These are phyloP conservation scores for Coemansia sp. DNA, from an alignment of 192 early-diverging fungal species.

Conservation along the genomic window DNA sequence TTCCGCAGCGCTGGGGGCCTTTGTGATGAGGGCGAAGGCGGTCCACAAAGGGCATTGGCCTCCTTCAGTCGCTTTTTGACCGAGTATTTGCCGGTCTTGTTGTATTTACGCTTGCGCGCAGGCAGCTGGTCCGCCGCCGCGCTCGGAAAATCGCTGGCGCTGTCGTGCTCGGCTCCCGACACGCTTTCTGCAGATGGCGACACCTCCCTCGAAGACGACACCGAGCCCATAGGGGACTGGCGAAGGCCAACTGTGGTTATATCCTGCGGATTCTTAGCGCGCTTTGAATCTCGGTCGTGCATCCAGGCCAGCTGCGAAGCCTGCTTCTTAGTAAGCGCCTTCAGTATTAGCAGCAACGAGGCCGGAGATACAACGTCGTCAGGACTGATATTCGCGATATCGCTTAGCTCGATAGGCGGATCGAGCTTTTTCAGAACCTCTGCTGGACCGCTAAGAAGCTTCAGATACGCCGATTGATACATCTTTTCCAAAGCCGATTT, in stretches of 20 bases:
- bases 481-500: constrained; percentile 41
- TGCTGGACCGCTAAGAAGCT: constrained; percentile 35
- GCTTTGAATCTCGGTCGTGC: constrained; percentile 26
- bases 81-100: constrained; percentile 39
- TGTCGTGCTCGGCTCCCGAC: constrained; percentile 29
- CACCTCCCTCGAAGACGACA: constrained; percentile 30
- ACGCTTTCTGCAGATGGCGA: constrained; percentile 29
- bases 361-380: constrained; percentile 4
- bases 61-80: constrained; percentile 10
- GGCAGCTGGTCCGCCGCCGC: constrained; percentile 22
- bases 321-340: constrained; percentile 45
- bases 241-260: constrained; percentile 5
- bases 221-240: constrained; percentile 15
- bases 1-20: constrained; percentile 3
- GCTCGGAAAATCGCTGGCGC: constrained; percentile 1
- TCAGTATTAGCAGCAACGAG: constrained; percentile 32
- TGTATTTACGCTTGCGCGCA: constrained; percentile 38
- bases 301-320: constrained; percentile 47
- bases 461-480: constrained; percentile 50
- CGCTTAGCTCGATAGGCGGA: constrained; percentile 39
- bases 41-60: neutral
- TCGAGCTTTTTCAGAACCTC: constrained; percentile 34
- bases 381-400: constrained; percentile 9
- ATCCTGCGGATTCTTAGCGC: constrained; percentile 6
- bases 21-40: neutral